Percentiles rank a stretch among this genome's conserved stretches.
These are phyloP conservation scores for Rhizophagus clarus DNA, from an alignment of 192 early-diverging fungal genomes.

Conservation along the genomic window DNA sequence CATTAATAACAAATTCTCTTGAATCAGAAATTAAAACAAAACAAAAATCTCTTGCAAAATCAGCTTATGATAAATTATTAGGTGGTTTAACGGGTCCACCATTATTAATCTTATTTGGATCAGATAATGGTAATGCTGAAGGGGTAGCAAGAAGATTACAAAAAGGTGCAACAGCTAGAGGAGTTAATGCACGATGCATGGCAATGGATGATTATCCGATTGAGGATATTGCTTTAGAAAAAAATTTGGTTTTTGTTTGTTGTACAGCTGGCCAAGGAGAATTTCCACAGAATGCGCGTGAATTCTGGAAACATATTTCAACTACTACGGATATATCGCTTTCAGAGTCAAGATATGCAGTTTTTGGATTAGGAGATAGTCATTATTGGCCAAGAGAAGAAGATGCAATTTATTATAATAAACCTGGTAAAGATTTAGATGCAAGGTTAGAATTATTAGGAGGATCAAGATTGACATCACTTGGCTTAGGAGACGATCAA, in stretches of 20 bases:
- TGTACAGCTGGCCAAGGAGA: constrained; percentile 97
- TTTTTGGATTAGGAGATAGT: constrained; percentile 92
- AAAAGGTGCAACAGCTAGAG: constrained; percentile 81
- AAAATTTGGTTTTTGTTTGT: constrained; percentile 75
- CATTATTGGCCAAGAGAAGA: constrained; percentile 96
- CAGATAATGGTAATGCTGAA: constrained; percentile 90
- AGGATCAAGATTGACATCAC: constrained; percentile 59
- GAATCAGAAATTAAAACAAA: constrained; percentile 66
- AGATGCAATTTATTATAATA: constrained; percentile 90
- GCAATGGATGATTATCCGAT: constrained; percentile 83
- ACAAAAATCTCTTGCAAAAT: constrained; percentile 66
- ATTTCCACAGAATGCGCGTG: constrained; percentile 87
- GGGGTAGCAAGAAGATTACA: constrained; percentile 80
- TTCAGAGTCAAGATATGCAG: constrained; percentile 68
- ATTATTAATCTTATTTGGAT: constrained; percentile 86
- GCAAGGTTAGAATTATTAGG: constrained; percentile 77
- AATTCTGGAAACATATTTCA: constrained; percentile 83
- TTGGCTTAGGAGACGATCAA: constrained; percentile 91
- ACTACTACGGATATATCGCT: constrained; percentile 63
- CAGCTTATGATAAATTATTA: constrained; percentile 69
- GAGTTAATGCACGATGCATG: constrained; percentile 73
- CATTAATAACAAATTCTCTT: constrained; percentile 56
- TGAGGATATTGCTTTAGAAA: constrained; percentile 79
- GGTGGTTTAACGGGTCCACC: constrained; percentile 76
- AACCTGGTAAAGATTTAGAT: constrained; percentile 87